Percentiles rank a stretch among this genome's conserved stretches.
Conservation (phyloP, 345 rosid species). For the Melaleuca quinquenervia region DNA sequence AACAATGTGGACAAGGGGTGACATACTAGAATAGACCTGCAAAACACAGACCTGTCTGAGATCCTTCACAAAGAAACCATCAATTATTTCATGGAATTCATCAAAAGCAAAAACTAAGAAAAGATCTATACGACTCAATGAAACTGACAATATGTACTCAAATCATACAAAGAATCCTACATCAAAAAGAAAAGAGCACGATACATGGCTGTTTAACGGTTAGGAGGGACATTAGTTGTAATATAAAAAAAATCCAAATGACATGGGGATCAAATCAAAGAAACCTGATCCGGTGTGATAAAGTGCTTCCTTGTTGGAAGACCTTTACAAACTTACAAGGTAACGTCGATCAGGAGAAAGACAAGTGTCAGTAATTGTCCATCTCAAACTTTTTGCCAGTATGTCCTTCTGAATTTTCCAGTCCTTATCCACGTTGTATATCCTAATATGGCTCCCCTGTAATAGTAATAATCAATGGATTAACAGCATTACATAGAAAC, state of each 20-base stretch:
- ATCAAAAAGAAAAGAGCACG: not conserved
- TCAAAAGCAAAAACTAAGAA: not conserved
- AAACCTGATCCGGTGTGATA: not conserved
- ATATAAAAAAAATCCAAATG: not conserved
- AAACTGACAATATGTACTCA: not conserved
- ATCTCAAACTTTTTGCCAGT: slow-evolving; percentile 34
- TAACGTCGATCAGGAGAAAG: slow-evolving; percentile 53
- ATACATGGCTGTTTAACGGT: not conserved
- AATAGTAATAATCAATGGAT: not conserved
- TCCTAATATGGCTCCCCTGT: slow-evolving; percentile 44
- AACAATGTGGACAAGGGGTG: slow-evolving; percentile 50
- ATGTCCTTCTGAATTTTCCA: slow-evolving; percentile 56
- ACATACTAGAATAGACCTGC: slow-evolving; percentile 65
- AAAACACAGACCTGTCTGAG: slow-evolving; percentile 3
- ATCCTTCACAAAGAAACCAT: not conserved
- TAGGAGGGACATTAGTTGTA: not conserved
- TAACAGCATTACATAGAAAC: not conserved
- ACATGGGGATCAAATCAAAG: not conserved
- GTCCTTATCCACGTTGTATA: slow-evolving; percentile 48
- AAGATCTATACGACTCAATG: not conserved
- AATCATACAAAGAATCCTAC: not conserved
- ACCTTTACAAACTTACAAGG: slow-evolving; percentile 27
- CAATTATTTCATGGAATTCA: not conserved
- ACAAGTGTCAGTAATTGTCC: slow-evolving; percentile 62
- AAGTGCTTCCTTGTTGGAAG: not conserved